A percentile compares a stretch with the other conserved stretches of the same genome.
These are phyloP conservation scores for Acanthamoeba lenticulata DNA, from an alignment of 208 protist species.

Conservation along the genomic window DNA sequence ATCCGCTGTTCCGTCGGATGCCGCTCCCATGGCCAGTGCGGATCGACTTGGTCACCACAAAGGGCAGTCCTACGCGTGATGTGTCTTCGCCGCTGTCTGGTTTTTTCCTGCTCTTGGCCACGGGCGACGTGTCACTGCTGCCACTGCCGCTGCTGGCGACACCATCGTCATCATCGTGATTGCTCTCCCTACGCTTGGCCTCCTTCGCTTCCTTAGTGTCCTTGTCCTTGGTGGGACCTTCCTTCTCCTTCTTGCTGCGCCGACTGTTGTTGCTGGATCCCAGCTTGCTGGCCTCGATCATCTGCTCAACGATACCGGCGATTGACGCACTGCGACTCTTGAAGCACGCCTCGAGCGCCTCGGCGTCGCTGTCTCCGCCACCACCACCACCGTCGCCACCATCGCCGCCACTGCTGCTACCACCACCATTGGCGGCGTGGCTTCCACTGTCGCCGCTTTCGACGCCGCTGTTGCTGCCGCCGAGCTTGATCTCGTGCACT, in stretches of 20 bases:
- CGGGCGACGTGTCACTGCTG: too few relatives aligned
- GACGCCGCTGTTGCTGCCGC: background rate
- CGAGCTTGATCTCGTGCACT: slow-evolving; percentile 2
- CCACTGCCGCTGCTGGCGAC: too few relatives aligned
- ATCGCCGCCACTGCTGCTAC: background rate
- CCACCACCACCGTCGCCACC: background rate
- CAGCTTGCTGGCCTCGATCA: background rate
- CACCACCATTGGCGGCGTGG: background rate
- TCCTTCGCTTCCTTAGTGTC: background rate
- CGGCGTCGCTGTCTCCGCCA: too few relatives aligned
- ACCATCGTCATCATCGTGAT: background rate
- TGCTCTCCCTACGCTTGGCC: background rate
- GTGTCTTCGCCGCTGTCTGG: too few relatives aligned
- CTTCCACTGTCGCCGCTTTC: too few relatives aligned
- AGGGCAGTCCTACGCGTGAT: too few relatives aligned
- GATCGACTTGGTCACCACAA: background rate
- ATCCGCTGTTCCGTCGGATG: background rate
- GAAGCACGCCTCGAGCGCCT: background rate
- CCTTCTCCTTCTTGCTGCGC: background rate
- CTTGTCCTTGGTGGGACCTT: too few relatives aligned
- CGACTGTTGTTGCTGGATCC: background rate
- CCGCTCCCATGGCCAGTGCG: background rate
- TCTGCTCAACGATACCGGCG: background rate
- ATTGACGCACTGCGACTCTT: background rate
- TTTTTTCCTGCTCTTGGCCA: too few relatives aligned